Evolutionary conservation across 2,329 filamentous ascomycete species (phyloP), one percentile per base, ranked within the genome.

Genomic region (Trichoderma endophyticum): DNA sequence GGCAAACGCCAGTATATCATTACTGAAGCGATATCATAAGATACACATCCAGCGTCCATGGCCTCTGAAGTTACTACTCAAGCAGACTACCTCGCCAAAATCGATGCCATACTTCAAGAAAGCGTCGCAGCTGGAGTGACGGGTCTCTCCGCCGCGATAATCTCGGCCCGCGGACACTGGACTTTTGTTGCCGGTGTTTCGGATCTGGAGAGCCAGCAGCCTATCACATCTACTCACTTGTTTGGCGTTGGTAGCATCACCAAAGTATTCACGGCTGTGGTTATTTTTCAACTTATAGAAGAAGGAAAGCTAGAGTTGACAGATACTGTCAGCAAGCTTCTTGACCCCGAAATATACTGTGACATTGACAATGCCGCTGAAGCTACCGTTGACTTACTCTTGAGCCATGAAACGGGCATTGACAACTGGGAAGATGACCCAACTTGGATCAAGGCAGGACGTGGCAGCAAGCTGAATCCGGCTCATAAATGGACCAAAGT

Each of bases 171-270:
- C 24, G 57, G 51, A 21, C 39, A 51, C 28, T 68, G 71, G 70
- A 72, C 34, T 6, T 65, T 73, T 30, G 70, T 66, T 14, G 56
- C 70, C 18, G 70, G 72, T 15, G 60, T 67, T 12, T 63, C 66
- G 34, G 34, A 60, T 48, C 39, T 57, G n/a, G 54, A 59, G 26
- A 70, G 18, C n/a, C 51, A 4, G 28, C 66, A 72, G 36, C 48
- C 66, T 15, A 65, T 72, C 32, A 21, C 62, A n/a, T 32, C 70
- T 3, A 39, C 51, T 60, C 71, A 74, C 28, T 30, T 70, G n/a
- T 72, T 74, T 64, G 73, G 73, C 24, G 54, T 74, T 43, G 73
- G 73, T 34, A 73, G 72, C 66, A 73, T 74, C 36, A 74, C 73
- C 48, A 74, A 74, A n/a, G 70, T 74, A n/a, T 73, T 74, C 18